Percentiles rank a stretch among this genome's conserved stretches.
phyloP scores from a whole-genome alignment of 306 rosid genomes.

The Vigna hirtella region DNA sequence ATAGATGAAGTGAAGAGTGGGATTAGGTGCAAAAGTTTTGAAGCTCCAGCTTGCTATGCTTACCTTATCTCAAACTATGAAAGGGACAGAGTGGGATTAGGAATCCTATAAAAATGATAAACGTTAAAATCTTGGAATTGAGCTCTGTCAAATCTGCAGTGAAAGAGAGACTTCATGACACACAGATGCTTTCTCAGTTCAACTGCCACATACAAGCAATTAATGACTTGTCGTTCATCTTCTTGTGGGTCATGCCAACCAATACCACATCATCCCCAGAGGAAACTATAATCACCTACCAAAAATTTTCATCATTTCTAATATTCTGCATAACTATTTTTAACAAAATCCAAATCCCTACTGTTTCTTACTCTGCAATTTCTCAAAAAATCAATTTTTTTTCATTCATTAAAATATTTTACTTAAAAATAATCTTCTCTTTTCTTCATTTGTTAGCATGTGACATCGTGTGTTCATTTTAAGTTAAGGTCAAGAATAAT shows the following conservation, averaged over 20 bases:
- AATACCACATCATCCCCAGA: background rate
- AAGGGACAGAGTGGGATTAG: conserved; percentile 46
- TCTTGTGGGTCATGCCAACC: background rate
- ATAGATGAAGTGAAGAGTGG: conserved; percentile 51
- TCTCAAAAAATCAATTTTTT: no score
- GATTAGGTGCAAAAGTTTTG: conserved; percentile 47
- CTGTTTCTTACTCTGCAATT: no score
- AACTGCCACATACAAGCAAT: conserved; percentile 15
- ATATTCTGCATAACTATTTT: no score
- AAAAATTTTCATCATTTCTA: no score
- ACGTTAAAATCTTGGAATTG: conserved; percentile 40
- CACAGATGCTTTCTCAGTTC: conserved; percentile 3
- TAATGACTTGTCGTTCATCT: conserved; percentile 8
- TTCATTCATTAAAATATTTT: no score
- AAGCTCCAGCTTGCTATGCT: conserved; percentile 35
- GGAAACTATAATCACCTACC: no score
- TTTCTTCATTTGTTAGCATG: background rate
- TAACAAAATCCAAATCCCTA: no score
- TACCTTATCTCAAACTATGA: conserved; percentile 46
- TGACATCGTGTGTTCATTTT: background rate
- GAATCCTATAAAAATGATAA: conserved; percentile 39
- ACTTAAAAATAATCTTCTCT: no score
- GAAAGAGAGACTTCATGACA: background rate
- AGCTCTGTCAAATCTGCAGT: conserved; percentile 6
- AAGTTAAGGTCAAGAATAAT: background rate